phyloP scores from a whole-genome alignment of 1,139 yeast species.

The Yamadazyma atlantica region DNA sequence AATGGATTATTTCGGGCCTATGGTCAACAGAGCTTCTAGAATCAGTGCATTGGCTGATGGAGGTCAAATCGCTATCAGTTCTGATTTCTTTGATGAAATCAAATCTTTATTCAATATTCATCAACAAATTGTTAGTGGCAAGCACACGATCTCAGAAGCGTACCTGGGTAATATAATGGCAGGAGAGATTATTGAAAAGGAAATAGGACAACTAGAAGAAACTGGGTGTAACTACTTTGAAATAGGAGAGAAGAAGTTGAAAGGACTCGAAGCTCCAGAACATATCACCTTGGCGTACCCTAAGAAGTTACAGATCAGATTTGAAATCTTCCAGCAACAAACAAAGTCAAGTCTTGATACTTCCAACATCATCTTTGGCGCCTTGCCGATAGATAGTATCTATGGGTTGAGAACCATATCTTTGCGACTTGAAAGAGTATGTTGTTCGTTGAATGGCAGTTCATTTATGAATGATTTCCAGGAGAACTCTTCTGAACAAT shows the following conservation, averaged over 20 bases:
- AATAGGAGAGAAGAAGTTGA: slow-evolving; percentile 84
- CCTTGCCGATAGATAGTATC: slow-evolving; percentile 44
- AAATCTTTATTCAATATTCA: slow-evolving; percentile 57
- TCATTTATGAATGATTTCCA: slow-evolving; percentile 27
- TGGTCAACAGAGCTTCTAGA: slow-evolving; percentile 94
- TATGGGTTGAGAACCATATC: slow-evolving; percentile 50
- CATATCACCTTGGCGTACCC: slow-evolving; percentile 81
- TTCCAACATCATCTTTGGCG: slow-evolving; percentile 32
- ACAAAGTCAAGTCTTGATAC: slow-evolving; percentile 18
- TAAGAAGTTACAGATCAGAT: slow-evolving; percentile 57
- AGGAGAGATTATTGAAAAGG: slow-evolving; percentile 67
- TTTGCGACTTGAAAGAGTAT: slow-evolving; percentile 49
- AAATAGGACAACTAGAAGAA: slow-evolving; percentile 62
- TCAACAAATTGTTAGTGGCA: slow-evolving; percentile 42
- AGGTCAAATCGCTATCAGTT: slow-evolving; percentile 89
- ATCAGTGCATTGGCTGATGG: slow-evolving; percentile 96
- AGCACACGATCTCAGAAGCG: slow-evolving; percentile 48
- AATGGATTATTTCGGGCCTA: slow-evolving; percentile 98
- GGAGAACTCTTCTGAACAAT: slow-evolving; percentile 25
- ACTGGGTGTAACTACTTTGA: slow-evolving; percentile 70
- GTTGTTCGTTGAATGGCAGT: slow-evolving; percentile 38
- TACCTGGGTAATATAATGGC: slow-evolving; percentile 61
- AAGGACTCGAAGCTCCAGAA: slow-evolving; percentile 95
- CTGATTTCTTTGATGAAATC: slow-evolving; percentile 77
- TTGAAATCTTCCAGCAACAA: slow-evolving; percentile 37